Percentiles rank a stretch among this genome's conserved stretches.
phyloP scores from a whole-genome alignment of 1,139 yeast genomes.

The Kodamaea sp. region DNA sequence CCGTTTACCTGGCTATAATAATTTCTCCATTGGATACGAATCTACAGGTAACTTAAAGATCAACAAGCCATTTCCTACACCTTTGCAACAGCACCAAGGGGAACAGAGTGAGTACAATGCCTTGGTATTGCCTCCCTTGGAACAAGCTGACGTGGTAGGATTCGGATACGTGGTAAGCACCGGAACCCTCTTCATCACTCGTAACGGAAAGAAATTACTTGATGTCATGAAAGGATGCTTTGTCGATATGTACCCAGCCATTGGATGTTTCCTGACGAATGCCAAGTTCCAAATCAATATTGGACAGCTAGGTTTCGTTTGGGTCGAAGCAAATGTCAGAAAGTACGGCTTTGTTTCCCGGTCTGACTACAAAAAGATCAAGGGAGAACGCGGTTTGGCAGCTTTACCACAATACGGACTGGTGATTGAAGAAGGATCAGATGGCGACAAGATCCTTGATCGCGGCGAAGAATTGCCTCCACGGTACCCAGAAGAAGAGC shows the following conservation, averaged over 20 bases:
- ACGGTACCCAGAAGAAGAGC: constrained; percentile 48
- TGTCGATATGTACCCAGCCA: constrained; percentile 80
- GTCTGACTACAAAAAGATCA: constrained; percentile 47
- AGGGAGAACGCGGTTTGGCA: constrained; percentile 48
- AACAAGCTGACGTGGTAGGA: constrained; percentile 89
- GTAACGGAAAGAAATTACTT: constrained; percentile 84
- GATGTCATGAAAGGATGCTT: constrained; percentile 82
- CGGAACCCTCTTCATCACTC: constrained; percentile 85
- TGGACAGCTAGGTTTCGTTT: constrained; percentile 91
- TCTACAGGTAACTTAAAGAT: constrained; percentile 80
- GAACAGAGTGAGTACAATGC: constrained; percentile 56
- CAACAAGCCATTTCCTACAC: constrained; percentile 69
- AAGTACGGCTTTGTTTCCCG: constrained; percentile 86
- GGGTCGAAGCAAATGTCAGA: constrained; percentile 91
- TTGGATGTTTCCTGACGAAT: constrained; percentile 78
- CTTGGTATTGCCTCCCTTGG: constrained; percentile 71
- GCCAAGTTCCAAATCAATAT: constrained; percentile 78
- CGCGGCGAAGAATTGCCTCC: constrained; percentile 72
- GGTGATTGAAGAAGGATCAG: constrained; percentile 18
- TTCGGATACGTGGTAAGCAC: constrained; percentile 80
- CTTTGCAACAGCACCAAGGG: constrained; percentile 46
- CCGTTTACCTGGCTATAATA: constrained; percentile 81
- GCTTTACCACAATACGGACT: constrained; percentile 42
- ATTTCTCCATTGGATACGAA: constrained; percentile 84
- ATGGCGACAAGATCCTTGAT: constrained; percentile 54